Evolutionary conservation across 306 rosid species (phyloP).

Genomic region (Begonia peltatifolia): DNA sequence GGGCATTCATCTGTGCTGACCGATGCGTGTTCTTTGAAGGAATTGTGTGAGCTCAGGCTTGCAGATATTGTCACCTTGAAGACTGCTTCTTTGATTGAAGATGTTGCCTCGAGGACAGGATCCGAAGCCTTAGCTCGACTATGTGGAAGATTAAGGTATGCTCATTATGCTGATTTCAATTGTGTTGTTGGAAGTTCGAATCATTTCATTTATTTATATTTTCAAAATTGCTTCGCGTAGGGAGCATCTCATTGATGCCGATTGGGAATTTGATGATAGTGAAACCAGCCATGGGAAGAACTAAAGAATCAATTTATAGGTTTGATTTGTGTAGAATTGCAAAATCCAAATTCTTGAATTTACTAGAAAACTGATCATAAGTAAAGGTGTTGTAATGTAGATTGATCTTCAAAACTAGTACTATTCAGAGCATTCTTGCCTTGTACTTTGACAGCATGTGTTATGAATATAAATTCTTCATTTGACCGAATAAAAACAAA

Average conservation of each 20-base stretch:
- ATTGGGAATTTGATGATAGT: constrained; percentile 3
- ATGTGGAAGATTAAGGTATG: constrained; percentile 74
- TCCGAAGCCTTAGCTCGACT: constrained; percentile 90
- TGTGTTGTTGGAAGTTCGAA: background rate
- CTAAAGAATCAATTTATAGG: background rate
- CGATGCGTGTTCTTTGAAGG: constrained; percentile 85
- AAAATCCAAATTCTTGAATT: too few species aligned
- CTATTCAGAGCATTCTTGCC: too few species aligned
- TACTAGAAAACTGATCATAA: too few species aligned
- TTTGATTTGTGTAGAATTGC: too few species aligned
- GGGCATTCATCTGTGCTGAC: constrained; percentile 96
- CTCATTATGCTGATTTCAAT: background rate
- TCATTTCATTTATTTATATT: background rate
- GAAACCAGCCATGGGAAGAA: constrained; percentile 2
- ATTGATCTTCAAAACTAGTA: too few species aligned
- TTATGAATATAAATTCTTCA: too few species aligned
- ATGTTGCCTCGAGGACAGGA: constrained; percentile 73
- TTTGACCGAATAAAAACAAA: too few species aligned
- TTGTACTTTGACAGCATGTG: too few species aligned
- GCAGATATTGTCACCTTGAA: constrained; percentile 57
- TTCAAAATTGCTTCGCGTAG: background rate
- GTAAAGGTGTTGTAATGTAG: too few species aligned
- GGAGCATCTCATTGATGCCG: constrained; percentile 3
- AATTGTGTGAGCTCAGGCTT: constrained; percentile 75
- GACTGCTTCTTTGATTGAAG: constrained; percentile 56